phyloP scores from a whole-genome alignment of 768 basidiomycete species.

The Lentinus tigrinus region DNA sequence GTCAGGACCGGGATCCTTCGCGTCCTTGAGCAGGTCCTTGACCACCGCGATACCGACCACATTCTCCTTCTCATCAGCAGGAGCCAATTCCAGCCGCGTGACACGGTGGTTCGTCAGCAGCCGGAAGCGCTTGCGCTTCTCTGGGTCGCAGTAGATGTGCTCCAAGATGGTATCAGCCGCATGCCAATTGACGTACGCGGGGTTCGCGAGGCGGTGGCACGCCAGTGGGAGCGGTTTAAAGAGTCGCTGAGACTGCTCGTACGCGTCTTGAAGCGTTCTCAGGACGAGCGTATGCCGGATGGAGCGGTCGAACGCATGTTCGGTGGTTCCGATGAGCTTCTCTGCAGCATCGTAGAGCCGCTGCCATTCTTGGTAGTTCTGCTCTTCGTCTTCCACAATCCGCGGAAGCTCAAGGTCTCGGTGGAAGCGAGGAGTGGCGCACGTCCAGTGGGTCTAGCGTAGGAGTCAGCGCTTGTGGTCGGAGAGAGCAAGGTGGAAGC shows the following conservation, averaged over 20 bases:
- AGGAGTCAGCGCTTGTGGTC: neutral
- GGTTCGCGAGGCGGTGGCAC: constrained; percentile 17
- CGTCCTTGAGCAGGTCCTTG: too few species aligned
- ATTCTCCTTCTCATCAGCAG: too few species aligned
- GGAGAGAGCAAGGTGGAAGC: neutral
- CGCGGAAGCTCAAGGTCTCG: constrained; percentile 14
- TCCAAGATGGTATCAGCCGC: constrained; percentile 17
- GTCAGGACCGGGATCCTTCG: too few species aligned
- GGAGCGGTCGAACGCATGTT: constrained; percentile 19
- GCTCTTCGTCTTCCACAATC: neutral
- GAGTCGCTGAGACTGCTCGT: neutral
- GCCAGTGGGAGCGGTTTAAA: constrained; percentile 24
- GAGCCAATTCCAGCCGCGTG: too few species aligned
- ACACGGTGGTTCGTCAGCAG: too few species aligned
- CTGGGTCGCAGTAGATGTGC: too few species aligned
- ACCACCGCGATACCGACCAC: too few species aligned
- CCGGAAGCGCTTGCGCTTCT: too few species aligned
- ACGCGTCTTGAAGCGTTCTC: constrained; percentile 8
- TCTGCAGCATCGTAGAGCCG: constrained; percentile 19
- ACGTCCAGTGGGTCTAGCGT: constrained; percentile 16
- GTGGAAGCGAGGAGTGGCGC: constrained; percentile 21
- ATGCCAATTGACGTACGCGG: constrained; percentile 25
- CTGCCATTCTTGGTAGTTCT: constrained; percentile 12
- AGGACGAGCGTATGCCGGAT: constrained; percentile 27
- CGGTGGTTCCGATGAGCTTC: constrained; percentile 20